These are phyloP conservation scores for Fusarium globosum DNA, from an alignment of 2,329 filamentous ascomycete genomes.

Conservation along the genomic window DNA sequence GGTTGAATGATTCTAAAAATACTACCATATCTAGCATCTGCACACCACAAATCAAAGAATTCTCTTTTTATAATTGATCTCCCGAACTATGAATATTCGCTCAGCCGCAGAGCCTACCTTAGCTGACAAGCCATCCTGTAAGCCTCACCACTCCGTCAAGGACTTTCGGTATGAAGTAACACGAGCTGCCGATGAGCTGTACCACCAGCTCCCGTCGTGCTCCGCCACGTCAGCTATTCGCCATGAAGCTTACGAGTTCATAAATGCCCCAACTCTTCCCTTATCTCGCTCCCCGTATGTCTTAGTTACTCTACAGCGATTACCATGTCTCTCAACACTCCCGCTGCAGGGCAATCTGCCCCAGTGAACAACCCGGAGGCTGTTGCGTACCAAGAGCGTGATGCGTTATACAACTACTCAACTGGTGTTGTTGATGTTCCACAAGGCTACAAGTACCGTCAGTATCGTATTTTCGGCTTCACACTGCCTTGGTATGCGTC, in stretches of 20 bases:
- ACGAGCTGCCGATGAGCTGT: background rate
- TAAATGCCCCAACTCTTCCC: background rate
- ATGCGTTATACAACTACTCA: constrained; percentile 26
- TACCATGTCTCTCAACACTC: constrained; percentile 35
- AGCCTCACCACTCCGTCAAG: background rate
- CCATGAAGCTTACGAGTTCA: background rate
- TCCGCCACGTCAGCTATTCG: constrained; percentile 10
- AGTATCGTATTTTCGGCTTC: constrained; percentile 25
- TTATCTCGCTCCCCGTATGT: background rate
- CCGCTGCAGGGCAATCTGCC: constrained; percentile 32
- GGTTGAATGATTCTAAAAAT: background rate
- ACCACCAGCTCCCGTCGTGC: background rate
- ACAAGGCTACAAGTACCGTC: constrained; percentile 34
- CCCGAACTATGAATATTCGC: background rate
- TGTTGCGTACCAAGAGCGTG: background rate
- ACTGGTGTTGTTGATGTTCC: constrained; percentile 27
- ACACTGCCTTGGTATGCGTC: constrained; percentile 72
- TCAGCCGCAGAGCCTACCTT: constrained; percentile 5
- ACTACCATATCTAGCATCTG: fast-evolving
- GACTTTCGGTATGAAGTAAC: background rate
- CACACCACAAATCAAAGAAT: fast-evolving
- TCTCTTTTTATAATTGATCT: background rate
- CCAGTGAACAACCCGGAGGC: constrained; percentile 34
- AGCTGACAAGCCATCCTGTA: background rate
- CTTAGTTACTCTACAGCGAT: background rate